Evolutionary conservation across 2,329 filamentous ascomycete genomes (phyloP).

Genomic region (Sclerotinia spermophila): DNA sequence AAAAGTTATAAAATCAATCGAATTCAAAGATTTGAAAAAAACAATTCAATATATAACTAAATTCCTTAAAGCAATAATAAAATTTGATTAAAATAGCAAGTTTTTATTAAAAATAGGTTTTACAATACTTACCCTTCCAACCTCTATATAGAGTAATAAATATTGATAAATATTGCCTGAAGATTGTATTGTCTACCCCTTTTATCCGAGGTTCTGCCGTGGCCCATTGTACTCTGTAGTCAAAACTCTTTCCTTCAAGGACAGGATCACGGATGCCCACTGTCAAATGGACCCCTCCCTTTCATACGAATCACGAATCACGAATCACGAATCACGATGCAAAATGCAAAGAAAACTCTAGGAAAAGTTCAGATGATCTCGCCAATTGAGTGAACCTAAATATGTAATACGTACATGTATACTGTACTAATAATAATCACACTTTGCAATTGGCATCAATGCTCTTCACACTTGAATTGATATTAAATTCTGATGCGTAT

Average conservation of each 20-base stretch:
- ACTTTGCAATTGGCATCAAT: neutral
- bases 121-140: too few species aligned
- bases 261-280: constrained; percentile 3
- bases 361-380: constrained; percentile 4
- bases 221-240: neutral
- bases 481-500: too few species aligned
- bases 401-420: too few species aligned
- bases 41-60: too few species aligned
- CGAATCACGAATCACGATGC: neutral
- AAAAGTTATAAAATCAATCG: too few species aligned
- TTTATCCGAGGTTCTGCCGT: neutral
- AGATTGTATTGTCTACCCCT: neutral
- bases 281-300: neutral
- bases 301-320: neutral
- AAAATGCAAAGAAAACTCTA: neutral
- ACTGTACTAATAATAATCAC: too few species aligned
- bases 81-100: too few species aligned
- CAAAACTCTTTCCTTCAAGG: neutral
- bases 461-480: neutral
- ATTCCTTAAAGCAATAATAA: too few species aligned
- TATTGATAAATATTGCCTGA: neutral
- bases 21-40: too few species aligned
- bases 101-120: too few species aligned
- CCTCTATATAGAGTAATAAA: too few species aligned
- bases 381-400: neutral